Evolutionary conservation across 176 grass and related monocot genomes (phyloP), one percentile per base, ranked within the genome.

Genomic region (Oryza meridionalis): DNA sequence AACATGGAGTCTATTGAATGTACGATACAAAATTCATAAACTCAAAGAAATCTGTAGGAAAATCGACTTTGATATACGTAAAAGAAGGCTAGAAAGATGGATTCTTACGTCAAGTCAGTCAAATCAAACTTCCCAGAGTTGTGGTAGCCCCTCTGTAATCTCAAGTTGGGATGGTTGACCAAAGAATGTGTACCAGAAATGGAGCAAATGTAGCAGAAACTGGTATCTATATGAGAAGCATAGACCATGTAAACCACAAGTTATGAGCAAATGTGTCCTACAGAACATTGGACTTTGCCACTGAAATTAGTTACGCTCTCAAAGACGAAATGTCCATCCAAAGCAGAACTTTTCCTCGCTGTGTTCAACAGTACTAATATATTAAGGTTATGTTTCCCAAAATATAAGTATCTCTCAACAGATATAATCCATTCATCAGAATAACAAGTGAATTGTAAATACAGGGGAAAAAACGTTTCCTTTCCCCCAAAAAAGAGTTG

Each of bases 51-150:
- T 70, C 65, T 71, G 42, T 17, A 70, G 19, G 9, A 35, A 62
- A 76, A 82, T 19, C 1, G n/a, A 76, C 73, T 79, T 73, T 4
- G n/a, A 68, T 50, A 55, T 85, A 67, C 21, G 72, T 67, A 63
- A 72, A 76, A 55, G 40, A 58, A 85, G n/a, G 32, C 7, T 5
- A 68, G 44, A 15, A 0, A 35, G 53, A 55, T 37, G 65, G 71
- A 81, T 85, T 93, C 96, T 98, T 90, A 98, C 96, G 96, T 98
- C 85, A 98, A 74, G 90, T 98, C 93, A 70, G 93, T 95, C 83
- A 98, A 94, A 75, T 98, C 96, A 71, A 93, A 83, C 80, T 88
- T 98, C 70, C 87, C 84, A 14, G 89, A 90, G 31, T 79, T 90
- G 80, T 86, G 77, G 77, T 78, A 93, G 74, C 25, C 65, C 79